Evolutionary conservation across 345 rosid species (phyloP).

Genomic region (Salix purpurea): DNA sequence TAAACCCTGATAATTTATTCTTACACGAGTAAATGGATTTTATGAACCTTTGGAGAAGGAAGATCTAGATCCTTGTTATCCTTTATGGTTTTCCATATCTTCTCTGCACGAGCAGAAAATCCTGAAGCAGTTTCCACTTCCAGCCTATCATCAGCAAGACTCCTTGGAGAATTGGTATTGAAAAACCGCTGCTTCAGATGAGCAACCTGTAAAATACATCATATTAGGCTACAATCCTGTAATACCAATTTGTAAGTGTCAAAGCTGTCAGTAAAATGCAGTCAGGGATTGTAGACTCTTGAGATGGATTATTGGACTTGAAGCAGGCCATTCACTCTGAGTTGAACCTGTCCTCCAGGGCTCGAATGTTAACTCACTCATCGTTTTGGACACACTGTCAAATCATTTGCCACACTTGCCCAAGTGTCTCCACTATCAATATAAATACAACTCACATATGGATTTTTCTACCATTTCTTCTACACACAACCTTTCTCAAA

Average conservation of each 20-base stretch:
- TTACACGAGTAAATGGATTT: neutral
- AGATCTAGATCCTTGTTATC: constrained; percentile 36
- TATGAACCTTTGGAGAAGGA: constrained; percentile 31
- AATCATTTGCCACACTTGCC: neutral
- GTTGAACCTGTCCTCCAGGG: neutral
- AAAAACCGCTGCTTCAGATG: constrained; percentile 32
- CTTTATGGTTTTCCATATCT: constrained; percentile 32
- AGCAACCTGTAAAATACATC: constrained; percentile 25
- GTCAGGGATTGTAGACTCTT: neutral
- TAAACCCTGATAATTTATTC: neutral
- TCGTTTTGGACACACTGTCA: too few relatives aligned
- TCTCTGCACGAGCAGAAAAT: constrained; percentile 28
- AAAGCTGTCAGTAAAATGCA: neutral
- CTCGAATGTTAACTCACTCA: neutral
- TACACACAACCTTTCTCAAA: neutral
- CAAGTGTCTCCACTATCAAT: neutral
- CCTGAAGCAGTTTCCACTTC: constrained; percentile 34
- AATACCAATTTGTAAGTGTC: neutral
- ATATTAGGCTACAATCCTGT: neutral
- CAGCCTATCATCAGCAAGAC: constrained; percentile 28
- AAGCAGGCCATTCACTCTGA: neutral
- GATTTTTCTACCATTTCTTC: neutral
- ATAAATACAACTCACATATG: neutral
- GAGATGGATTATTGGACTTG: neutral
- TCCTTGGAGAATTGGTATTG: constrained; percentile 33